A percentile compares a stretch with the other conserved stretches of the same genome.
Conservation (phyloP, 345 rosid species). For the Hirschfeldia incana region DNA sequence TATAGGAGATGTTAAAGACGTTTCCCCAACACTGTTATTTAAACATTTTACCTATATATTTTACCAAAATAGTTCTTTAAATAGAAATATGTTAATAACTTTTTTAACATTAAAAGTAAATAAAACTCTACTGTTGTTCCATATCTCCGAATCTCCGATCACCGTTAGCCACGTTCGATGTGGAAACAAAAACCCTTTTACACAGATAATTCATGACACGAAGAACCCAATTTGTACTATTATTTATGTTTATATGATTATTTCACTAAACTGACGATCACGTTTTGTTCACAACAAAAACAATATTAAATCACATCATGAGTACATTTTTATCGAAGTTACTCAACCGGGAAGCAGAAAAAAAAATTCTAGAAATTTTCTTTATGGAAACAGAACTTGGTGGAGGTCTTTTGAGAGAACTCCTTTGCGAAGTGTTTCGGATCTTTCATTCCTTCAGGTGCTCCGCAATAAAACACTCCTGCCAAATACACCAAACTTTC, state of each 20-base stretch:
- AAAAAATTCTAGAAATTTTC: conserved; percentile 51
- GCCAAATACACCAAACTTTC: neutral
- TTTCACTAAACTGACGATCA: neutral
- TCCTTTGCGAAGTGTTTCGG: conserved; percentile 51
- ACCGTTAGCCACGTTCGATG: conserved; percentile 32
- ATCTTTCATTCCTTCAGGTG: conserved; percentile 54
- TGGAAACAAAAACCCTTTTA: conserved; percentile 1
- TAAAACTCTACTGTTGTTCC: neutral
- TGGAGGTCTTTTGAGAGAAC: conserved; percentile 63
- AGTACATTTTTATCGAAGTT: too few relatives aligned
- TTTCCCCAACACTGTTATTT: too few relatives aligned
- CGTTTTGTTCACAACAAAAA: neutral
- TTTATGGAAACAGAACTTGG: conserved; percentile 67
- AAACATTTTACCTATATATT: too few relatives aligned
- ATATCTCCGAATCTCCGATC: neutral
- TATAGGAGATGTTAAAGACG: too few relatives aligned
- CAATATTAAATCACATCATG: too few relatives aligned
- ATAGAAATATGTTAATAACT: too few relatives aligned
- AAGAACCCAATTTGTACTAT: neutral
- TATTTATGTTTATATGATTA: neutral
- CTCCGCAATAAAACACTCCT: conserved; percentile 78
- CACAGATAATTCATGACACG: conserved; percentile 2
- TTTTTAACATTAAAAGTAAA: too few relatives aligned
- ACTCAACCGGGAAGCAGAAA: too few relatives aligned
- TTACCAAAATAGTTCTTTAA: too few relatives aligned